A percentile compares a stretch with the other conserved stretches of the same genome.
phyloP scores from a whole-genome alignment of 2,329 filamentous ascomycete genomes.

The Neoscytalidium dimidiatum region DNA sequence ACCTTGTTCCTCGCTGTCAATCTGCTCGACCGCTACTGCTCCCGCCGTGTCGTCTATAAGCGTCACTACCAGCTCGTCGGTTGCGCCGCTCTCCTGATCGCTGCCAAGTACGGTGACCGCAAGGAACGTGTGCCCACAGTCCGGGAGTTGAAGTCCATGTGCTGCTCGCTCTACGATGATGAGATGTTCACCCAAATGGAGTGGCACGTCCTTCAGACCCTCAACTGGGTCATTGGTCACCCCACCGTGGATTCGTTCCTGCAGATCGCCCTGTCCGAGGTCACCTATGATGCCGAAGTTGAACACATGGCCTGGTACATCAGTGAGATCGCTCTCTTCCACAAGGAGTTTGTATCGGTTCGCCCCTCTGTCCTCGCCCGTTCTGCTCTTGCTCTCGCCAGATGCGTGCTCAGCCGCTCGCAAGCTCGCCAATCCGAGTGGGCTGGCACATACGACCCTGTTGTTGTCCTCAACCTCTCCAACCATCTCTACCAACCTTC shows the following conservation, averaged over 20 bases:
- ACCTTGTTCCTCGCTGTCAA: constrained; percentile 97
- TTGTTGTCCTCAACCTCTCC: constrained; percentile 65
- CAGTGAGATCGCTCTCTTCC: constrained; percentile 91
- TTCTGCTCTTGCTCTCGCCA: constrained; percentile 80
- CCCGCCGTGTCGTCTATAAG: constrained; percentile 96
- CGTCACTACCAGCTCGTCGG: constrained; percentile 98
- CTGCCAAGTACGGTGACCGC: constrained; percentile 97
- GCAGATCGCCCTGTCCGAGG: constrained; percentile 79
- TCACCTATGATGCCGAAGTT: constrained; percentile 75
- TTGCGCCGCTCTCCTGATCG: constrained; percentile 92
- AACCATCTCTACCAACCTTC: constrained; percentile 69
- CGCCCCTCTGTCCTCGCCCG: constrained; percentile 89
- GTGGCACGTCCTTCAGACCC: constrained; percentile 97
- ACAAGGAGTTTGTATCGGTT: constrained; percentile 94
- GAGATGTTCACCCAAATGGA: constrained; percentile 99
- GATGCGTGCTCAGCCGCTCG: constrained; percentile 79
- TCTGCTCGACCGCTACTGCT: constrained; percentile 96
- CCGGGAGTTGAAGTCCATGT: constrained; percentile 97
- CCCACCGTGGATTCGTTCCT: constrained; percentile 94
- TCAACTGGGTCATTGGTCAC: constrained; percentile 95
- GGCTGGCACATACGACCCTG: constrained; percentile 69
- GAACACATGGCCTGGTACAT: constrained; percentile 96
- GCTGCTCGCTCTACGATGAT: constrained; percentile 95
- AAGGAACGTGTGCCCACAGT: constrained; percentile 99
- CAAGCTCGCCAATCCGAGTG: constrained; percentile 77